Evolutionary conservation across 208 protist genomes (phyloP), one percentile per base, ranked within the genome.

Genomic region (Trypanosoma lewisi): DNA sequence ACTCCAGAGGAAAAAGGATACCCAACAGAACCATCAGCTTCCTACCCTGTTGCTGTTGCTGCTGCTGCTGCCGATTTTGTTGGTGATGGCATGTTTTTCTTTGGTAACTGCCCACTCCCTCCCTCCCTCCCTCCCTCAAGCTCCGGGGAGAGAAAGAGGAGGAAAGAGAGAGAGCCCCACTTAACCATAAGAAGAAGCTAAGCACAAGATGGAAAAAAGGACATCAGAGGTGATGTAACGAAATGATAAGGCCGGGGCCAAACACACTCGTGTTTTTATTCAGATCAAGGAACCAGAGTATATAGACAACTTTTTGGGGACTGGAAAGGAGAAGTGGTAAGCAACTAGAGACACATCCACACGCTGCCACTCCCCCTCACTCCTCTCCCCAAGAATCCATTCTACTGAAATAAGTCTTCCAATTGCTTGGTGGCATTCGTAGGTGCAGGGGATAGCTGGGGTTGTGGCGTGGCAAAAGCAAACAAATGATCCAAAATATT

Each of bases 401-500:
- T 37, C 31, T 9, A 58, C 37, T 47, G 69, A 59, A 86, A 86
- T 51, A 80, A 86, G 42, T 80, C 68, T 19, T 80, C 76, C 31
- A 82, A 45, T 8, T 69, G 54, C 25, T 52, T 75, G 16, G 27
- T 21, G 1, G 17, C 34, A 23, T 31, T 52, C 25, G 63, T 37
- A 39, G 8, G 25, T 25, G 33, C 50, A 12, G 27, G 17, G 0
- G 34, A 19, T n/a, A 53, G 17, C 7, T 42, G 33, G 14, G 17
- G 17, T 12, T 48, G 51, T n/a, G 61, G 25, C 31, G 11, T 25
- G 8, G 33, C 25, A 56, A 72, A 69, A 27, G 68, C 63, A 55
- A 86, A 86, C 28, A 86, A 60, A 6, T 75, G 68, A 58, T 82
- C 70, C 66, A 86, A 77, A 3, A 73, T 65, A 56, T 52, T 65